A percentile compares a stretch with the other conserved stretches of the same genome.
Evolutionary conservation across 192 early-diverging fungal genomes (phyloP).

Genomic region (Backusella liffmaniae): DNA sequence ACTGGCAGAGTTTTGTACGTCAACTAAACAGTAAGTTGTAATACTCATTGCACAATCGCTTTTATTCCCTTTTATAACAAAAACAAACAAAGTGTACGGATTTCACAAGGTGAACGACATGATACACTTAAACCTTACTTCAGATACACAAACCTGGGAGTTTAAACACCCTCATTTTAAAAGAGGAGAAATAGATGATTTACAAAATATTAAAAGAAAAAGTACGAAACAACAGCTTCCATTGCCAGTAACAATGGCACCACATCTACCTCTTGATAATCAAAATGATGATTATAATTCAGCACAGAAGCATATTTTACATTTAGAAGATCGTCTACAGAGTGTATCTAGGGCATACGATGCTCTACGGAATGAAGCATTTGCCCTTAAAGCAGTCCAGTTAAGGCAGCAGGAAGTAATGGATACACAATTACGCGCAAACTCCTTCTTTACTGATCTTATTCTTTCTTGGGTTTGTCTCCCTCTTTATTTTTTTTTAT

Average conservation of each 20-base stretch:
- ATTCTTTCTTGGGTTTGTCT: neutral
- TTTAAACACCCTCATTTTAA: conserved; percentile 26
- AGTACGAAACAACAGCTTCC: neutral
- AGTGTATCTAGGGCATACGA: neutral
- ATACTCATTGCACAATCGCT: neutral
- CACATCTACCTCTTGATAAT: neutral
- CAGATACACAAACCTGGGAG: conserved; percentile 19
- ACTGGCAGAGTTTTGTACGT: conserved; percentile 29
- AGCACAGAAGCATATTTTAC: conserved; percentile 11
- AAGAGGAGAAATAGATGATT: neutral
- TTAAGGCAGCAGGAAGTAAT: conserved; percentile 11
- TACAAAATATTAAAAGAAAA: conserved; percentile 19
- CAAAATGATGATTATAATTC: conserved; percentile 1
- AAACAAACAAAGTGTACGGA: conserved; percentile 17
- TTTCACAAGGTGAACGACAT: conserved; percentile 28
- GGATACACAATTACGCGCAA: neutral
- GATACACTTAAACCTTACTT: neutral
- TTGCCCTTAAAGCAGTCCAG: neutral
- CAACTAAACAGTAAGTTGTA: conserved; percentile 23
- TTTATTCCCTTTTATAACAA: neutral
- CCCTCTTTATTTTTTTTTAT: neutral
- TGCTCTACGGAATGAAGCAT: conserved; percentile 7
- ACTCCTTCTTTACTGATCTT: neutral
- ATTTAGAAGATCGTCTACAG: conserved; percentile 12
- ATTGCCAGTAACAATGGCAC: neutral